These are phyloP conservation scores for Apiotrichum domesticum DNA, from an alignment of 1,284 basidiomycete genomes.

Conservation along the genomic window DNA sequence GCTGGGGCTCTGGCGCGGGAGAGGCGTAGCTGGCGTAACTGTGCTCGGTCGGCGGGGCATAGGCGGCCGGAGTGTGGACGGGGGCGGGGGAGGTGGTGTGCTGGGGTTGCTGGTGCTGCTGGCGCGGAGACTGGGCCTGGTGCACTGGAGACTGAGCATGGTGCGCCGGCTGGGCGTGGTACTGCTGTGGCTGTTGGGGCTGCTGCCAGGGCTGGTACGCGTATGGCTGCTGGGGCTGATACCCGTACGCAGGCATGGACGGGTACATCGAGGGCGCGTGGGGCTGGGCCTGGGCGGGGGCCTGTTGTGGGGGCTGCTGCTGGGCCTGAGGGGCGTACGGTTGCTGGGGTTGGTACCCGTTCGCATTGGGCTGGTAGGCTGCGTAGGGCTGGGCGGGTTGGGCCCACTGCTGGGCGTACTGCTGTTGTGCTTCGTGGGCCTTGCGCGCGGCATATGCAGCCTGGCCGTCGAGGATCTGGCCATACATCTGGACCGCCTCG, in stretches of 20 bases:
- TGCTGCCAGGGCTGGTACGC: conserved; percentile 22
- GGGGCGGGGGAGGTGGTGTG: not conserved
- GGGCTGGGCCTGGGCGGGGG: not conserved
- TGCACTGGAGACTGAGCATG: not conserved
- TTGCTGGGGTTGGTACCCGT: conserved; percentile 20
- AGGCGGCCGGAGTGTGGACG: not conserved
- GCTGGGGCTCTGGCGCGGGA: conserved; percentile 1
- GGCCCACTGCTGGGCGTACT: conserved; percentile 24
- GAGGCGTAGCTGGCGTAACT: conserved; percentile 8
- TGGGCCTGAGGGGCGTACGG: conserved; percentile 5
- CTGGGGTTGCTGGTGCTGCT: conserved; percentile 18
- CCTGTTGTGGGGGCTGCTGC: too few species aligned
- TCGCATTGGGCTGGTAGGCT: conserved; percentile 24
- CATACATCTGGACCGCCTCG: conserved; percentile 84
- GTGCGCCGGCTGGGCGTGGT: not conserved
- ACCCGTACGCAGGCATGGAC: conserved; percentile 4
- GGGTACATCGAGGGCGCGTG: conserved; percentile 7
- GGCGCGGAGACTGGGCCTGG: conserved; percentile 7
- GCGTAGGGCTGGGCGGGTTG: conserved; percentile 11
- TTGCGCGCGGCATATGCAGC: conserved; percentile 43
- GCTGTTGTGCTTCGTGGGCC: conserved; percentile 37
- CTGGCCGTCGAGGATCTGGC: conserved; percentile 78
- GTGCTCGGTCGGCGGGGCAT: not conserved
- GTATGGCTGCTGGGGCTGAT: conserved; percentile 10
- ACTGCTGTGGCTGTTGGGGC: conserved; percentile 10